Base-by-base conservation (phyloP, 73 alveolate genomes). In the Breviolum minutum region DNA sequence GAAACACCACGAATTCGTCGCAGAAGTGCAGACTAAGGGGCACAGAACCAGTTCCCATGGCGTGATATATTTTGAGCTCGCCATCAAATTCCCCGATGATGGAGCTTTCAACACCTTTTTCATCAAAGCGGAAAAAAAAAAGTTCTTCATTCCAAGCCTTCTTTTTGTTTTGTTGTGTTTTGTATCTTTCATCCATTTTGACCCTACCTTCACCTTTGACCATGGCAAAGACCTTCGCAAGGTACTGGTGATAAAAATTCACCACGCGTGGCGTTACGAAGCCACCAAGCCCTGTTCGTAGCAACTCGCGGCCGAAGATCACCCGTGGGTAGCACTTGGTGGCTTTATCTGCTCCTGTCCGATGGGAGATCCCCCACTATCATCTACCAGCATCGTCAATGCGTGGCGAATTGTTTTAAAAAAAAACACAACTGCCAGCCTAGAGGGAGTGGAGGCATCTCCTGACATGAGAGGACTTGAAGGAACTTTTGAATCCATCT, bases 201-300 rank as follows among this genome's bases (percentile, higher is more conserved):
- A n/a, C 32, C 54, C 54, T 40, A 40, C 54, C 54, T 40, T 40
- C 54, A 40, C 54, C 54, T 40, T 40, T 40, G 54, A 40, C 54
- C 54, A 40, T n/a, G 24, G 87, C 96, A 69, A 91, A 91, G 54
- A 91, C 89, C 22, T 79, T 40, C 10, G 32, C 66, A 40, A 91
- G 64, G 40, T 91, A 91, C 20, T n/a, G 88, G 80, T 91, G 88
- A 79, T 91, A 91, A 66, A 91, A 91, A 88, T 74, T 54, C 77
- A 91, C 97, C 79, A 91, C 97, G 22, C 89, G 68, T 64, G 97
- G 86, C 2, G 97, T 91, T 8, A 91, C 97, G 66, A 91, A 71
- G 9, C 97, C 97, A 2, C 97, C 97, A 13, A 91, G 73, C 97
- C 97, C 97, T 0, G 97, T 91, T 20, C 97, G 97, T 29, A 91